A percentile compares a stretch with the other conserved stretches of the same genome.
Conservation (phyloP, 1,284 basidiomycete genomes). For the Cryptococcus floricola region DNA sequence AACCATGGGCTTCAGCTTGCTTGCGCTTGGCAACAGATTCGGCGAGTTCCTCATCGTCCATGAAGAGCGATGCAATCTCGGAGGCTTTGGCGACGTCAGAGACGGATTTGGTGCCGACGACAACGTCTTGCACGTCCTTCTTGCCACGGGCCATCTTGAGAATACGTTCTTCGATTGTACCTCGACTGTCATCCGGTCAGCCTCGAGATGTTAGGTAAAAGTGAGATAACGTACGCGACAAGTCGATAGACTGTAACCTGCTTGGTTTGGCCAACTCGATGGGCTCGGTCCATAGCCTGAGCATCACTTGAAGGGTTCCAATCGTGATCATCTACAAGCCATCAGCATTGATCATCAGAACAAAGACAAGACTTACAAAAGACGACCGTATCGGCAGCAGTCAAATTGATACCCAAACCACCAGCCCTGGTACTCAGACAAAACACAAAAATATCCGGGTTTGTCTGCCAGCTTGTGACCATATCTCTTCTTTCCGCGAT, state of each 20-base stretch:
- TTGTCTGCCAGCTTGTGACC: constrained; percentile 99
- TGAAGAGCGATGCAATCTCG: constrained; percentile 91
- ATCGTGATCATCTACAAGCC: constrained; percentile 78
- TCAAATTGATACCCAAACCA: constrained; percentile 96
- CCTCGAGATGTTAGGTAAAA: not conserved
- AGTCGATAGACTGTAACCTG: constrained; percentile 98
- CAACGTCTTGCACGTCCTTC: constrained; percentile 98
- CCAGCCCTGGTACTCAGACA: constrained; percentile 94
- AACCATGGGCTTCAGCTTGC: constrained; percentile 48
- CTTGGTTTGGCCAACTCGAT: constrained; percentile 95
- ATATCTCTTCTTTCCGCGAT: constrained; percentile 96
- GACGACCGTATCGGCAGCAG: constrained; percentile 94
- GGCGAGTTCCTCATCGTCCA: constrained; percentile 74
- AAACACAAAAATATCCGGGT: constrained; percentile 93
- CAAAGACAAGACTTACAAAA: constrained; percentile 55
- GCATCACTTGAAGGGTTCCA: constrained; percentile 99
- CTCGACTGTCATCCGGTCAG: constrained; percentile 58
- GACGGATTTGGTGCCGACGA: constrained; percentile 94
- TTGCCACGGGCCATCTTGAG: constrained; percentile 89
- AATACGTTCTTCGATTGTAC: constrained; percentile 98
- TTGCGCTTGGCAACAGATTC: constrained; percentile 48
- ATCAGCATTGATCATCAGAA: constrained; percentile 2
- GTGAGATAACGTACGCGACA: constrained; percentile 52
- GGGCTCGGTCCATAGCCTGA: constrained; percentile 99
- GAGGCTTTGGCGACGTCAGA: constrained; percentile 89